Evolutionary conservation across 2,329 filamentous ascomycete genomes (phyloP).

Genomic region (Paradendryphiella salina): DNA sequence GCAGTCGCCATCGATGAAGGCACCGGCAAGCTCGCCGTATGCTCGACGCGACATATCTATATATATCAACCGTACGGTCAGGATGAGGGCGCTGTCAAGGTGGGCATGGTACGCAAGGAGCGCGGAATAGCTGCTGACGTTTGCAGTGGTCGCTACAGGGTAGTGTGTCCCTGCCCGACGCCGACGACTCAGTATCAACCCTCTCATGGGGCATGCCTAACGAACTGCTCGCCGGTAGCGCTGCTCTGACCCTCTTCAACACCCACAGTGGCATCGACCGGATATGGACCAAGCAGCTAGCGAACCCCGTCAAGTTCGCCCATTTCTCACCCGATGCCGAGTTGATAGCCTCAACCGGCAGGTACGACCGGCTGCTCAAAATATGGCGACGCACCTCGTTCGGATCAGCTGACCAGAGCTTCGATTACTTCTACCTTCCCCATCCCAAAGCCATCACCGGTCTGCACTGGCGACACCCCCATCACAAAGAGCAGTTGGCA

Average conservation of each 20-base stretch:
- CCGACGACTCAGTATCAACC: slow-evolving; percentile 56
- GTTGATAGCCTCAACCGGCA: slow-evolving; percentile 79
- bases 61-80: slow-evolving; percentile 77
- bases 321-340: slow-evolving; percentile 83
- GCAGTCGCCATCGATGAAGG: slow-evolving; percentile 79
- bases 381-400: slow-evolving; percentile 89
- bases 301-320: slow-evolving; percentile 73
- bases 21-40: slow-evolving; percentile 82
- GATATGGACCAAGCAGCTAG: slow-evolving; percentile 75
- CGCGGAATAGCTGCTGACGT: slow-evolving; percentile 28
- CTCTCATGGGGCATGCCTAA: slow-evolving; percentile 87
- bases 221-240: slow-evolving; percentile 79
- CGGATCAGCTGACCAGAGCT: slow-evolving; percentile 78
- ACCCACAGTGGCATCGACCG: slow-evolving; percentile 56
- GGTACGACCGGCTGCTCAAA: slow-evolving; percentile 82
- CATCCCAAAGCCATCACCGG: slow-evolving; percentile 81
- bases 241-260: slow-evolving; percentile 70
- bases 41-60: slow-evolving; percentile 67
- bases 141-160: slow-evolving; percentile 64
- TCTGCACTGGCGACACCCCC: slow-evolving; percentile 81
- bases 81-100: slow-evolving; percentile 73
- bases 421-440: slow-evolving; percentile 88
- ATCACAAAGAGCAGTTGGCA: slow-evolving; percentile 73
- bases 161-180: slow-evolving; percentile 55
- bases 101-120: slow-evolving; percentile 47